Base-by-base conservation (phyloP, 352 stramenopile species). In the Pilasporangium apinafurcum region DNA sequence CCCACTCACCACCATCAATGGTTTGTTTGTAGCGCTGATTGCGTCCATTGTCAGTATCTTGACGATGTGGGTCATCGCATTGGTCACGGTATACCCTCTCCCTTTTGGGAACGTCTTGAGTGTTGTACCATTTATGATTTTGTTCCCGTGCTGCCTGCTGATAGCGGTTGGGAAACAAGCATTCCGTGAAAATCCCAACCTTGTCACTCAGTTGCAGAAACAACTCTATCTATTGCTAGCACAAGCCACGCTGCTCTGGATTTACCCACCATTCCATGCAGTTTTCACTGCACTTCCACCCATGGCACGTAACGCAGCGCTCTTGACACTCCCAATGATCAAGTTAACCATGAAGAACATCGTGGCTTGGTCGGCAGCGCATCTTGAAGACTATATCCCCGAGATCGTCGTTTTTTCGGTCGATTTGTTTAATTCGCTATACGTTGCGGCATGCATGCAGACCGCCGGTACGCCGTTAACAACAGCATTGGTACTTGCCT, bases 391-490 rank as follows among this genome's bases (percentile, higher is more conserved):
- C 24, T 41, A 68, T 36, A 43, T 70, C 2, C 67, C 60, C 0
- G 56, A 70, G 44, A 21, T 60, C 5, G 44, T 69, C n/a, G 58
- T 73, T 9, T 70, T 73, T 30, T 61, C 62, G 0, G 60, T 63
- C 16, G 53, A 75, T 14, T 45, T 75, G 22, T 74, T 73, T 48
- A 66, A 72, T 25, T 29, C 56, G 3, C 32, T 79, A 9, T 79
- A 70, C 32, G 16, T 73, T 7, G 49, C 56, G 2, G 56, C 44
- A 3, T 68, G 57, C 32, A 73, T 76, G 53, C 54, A 73, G n/a
- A 48, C 27, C 7, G n/a, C n/a, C n/a, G n/a, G n/a, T n/a, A n/a
- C n/a, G n/a, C n/a, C n/a, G n/a, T n/a, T n/a, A n/a, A n/a, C n/a
- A n/a, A n/a, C n/a, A n/a, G n/a, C n/a, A n/a, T n/a, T n/a, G n/a